Percentiles rank a stretch among this genome's conserved stretches.
Evolutionary conservation across 768 basidiomycete species (phyloP).

Genomic region (Tricholoma terreum): DNA sequence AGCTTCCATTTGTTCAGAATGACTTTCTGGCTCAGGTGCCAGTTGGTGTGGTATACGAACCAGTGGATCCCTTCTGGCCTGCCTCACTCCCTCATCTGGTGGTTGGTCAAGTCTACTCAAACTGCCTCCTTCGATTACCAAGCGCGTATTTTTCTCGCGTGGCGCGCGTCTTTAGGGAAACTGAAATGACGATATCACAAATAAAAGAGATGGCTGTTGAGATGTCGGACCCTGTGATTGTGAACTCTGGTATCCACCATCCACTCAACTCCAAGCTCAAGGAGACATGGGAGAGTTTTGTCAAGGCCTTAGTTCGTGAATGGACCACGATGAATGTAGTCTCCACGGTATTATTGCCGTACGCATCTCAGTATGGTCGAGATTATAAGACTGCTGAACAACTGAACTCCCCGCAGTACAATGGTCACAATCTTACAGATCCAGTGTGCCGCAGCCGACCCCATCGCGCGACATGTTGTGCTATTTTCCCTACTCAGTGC

Average conservation of each 20-base stretch:
- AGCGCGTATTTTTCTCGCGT: constrained; percentile 67
- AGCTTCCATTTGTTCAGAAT: too few species aligned
- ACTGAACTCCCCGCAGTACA: constrained; percentile 38
- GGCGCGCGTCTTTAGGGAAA: constrained; percentile 59
- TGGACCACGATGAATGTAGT: constrained; percentile 37
- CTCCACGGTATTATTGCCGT: constrained; percentile 27
- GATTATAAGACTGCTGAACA: too few species aligned
- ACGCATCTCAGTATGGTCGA: too few species aligned
- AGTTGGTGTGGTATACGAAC: too few species aligned
- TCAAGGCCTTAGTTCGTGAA: constrained; percentile 29
- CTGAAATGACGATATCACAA: constrained; percentile 56
- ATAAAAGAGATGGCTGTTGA: constrained; percentile 43
- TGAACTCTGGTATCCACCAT: neutral
- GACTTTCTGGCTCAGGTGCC: too few species aligned
- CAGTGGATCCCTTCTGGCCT: too few species aligned
- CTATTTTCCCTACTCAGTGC: constrained; percentile 65
- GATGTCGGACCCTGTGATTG: constrained; percentile 10
- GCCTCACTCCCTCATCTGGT: too few species aligned
- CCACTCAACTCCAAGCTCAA: constrained; percentile 17
- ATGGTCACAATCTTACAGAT: constrained; percentile 70
- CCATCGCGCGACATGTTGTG: constrained; percentile 59
- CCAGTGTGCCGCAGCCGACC: constrained; percentile 49
- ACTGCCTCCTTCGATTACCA: constrained; percentile 26
- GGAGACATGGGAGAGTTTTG: constrained; percentile 26
- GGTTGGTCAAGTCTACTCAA: neutral